phyloP scores from a whole-genome alignment of 2,329 filamentous ascomycete genomes.

The Pseudocercospora eumusae region DNA sequence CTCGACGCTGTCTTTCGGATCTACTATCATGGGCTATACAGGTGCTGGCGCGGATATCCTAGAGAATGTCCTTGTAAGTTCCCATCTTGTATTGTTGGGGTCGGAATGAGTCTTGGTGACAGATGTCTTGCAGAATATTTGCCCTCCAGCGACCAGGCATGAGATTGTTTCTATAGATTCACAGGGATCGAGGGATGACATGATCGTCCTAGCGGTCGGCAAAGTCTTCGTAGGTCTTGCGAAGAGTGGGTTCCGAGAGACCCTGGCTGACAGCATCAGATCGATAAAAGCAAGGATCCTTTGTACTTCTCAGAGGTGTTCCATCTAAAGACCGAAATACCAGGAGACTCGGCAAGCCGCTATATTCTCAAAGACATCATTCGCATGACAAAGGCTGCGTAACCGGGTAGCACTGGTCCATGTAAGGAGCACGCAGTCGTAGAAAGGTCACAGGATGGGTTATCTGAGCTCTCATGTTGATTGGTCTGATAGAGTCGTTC shows the following conservation, averaged over 20 bases:
- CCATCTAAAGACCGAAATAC: background rate
- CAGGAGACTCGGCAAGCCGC: background rate
- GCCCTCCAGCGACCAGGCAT: background rate
- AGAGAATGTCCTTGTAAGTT: background rate
- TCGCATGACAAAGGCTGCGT: background rate
- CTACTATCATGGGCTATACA: background rate
- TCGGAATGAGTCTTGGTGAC: background rate
- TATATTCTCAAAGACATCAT: background rate
- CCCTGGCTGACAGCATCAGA: background rate
- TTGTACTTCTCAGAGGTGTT: background rate
- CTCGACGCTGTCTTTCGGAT: background rate
- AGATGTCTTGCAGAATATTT: background rate
- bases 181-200: background rate
- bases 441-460: background rate
- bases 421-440: background rate
- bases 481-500: background rate
- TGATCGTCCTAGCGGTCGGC: background rate
- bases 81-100: background rate
- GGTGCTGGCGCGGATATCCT: background rate
- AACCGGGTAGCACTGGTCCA: background rate
- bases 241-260: background rate
- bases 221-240: background rate
- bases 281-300: background rate
- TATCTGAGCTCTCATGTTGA: background rate
- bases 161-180: background rate